These are phyloP conservation scores for Leishmania gerbilli DNA, from an alignment of 208 protist genomes.

Conservation along the genomic window DNA sequence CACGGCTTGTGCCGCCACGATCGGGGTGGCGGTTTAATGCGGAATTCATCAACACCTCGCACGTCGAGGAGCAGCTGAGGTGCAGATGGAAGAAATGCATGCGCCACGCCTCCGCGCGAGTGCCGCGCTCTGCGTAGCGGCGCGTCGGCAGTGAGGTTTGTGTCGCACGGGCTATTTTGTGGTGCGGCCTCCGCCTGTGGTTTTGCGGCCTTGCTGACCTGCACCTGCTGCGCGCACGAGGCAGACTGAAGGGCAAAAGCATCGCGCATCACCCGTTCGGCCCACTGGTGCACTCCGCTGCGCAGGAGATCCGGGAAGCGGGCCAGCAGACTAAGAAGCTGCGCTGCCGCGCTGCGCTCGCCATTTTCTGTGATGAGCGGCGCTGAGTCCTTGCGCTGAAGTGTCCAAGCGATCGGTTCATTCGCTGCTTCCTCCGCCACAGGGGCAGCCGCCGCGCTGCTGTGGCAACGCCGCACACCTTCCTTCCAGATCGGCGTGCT, in stretches of 20 bases:
- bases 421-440: background rate
- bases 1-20: background rate
- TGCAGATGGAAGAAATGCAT: background rate
- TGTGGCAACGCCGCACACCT: background rate
- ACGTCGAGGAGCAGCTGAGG: slow-evolving; percentile 4
- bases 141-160: background rate
- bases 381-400: background rate
- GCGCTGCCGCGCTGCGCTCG: background rate
- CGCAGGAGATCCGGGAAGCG: background rate
- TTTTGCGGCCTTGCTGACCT: background rate
- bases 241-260: background rate
- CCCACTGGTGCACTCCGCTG: background rate
- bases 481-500: background rate
- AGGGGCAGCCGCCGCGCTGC: no score
- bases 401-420: background rate
- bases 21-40: slow-evolving; percentile 7
- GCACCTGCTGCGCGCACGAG: background rate
- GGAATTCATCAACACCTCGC: slow-evolving; percentile 26
- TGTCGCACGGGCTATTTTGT: no score
- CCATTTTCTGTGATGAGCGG: background rate
- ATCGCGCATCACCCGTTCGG: slow-evolving; percentile 6
- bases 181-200: background rate
- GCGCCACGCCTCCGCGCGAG: background rate
- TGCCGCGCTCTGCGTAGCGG: background rate
- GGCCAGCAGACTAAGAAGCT: background rate